These are phyloP conservation scores for Sinapis alba DNA, from an alignment of 441 rosid genomes.

Conservation along the genomic window DNA sequence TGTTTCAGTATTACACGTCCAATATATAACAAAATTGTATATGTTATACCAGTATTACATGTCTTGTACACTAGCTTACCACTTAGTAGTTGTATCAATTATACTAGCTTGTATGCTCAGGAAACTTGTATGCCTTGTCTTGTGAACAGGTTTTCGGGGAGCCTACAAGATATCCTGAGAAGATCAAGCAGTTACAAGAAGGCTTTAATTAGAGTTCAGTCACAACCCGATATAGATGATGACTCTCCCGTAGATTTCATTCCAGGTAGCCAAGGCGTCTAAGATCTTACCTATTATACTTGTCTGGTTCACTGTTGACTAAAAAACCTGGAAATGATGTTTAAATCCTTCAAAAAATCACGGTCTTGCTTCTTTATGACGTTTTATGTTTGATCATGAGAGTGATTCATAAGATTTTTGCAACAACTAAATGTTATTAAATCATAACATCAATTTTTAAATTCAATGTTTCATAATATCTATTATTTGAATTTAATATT, in stretches of 20 bases:
- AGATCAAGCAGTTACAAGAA: conserved; percentile 38
- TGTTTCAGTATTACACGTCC: too few species aligned
- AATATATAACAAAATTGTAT: too few species aligned
- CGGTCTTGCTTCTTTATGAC: conserved; percentile 12
- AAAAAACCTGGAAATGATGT: not conserved
- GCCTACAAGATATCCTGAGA: conserved; percentile 31
- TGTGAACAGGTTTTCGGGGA: conserved; percentile 27
- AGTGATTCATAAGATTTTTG: not conserved
- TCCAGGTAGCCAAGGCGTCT: conserved; percentile 37
- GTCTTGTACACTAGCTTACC: too few species aligned
- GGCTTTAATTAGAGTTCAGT: conserved; percentile 33
- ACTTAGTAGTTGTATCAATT: too few species aligned
- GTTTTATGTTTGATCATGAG: not conserved
- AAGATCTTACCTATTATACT: not conserved
- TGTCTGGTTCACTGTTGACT: not conserved
- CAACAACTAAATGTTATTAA: not conserved
- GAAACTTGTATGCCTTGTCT: not conserved
- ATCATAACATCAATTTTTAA: not conserved
- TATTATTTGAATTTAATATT: conserved; percentile 11
- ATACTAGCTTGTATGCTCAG: too few species aligned
- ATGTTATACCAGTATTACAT: too few species aligned
- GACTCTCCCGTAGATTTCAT: conserved; percentile 23
- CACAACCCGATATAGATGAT: conserved; percentile 27
- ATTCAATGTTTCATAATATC: not conserved
- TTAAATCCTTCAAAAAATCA: not conserved